phyloP scores from a whole-genome alignment of 345 rosid species.

The Barbarea vulgaris region DNA sequence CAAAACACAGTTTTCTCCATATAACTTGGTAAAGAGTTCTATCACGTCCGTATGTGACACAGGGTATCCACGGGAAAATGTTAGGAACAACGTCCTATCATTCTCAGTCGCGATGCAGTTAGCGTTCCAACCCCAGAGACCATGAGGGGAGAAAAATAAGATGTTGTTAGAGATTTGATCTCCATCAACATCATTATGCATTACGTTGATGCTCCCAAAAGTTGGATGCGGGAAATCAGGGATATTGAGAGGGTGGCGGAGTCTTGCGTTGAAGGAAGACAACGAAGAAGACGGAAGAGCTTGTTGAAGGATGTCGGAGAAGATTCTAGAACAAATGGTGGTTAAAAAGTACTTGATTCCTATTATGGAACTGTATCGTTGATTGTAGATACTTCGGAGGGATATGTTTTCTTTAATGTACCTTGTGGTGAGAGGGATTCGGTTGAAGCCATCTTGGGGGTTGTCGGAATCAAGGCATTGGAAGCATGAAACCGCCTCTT shows the following conservation, averaged over 20 bases:
- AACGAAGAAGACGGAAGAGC: neutral
- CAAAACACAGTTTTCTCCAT: slow-evolving; percentile 29
- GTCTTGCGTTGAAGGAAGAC: neutral
- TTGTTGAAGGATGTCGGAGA: slow-evolving; percentile 39
- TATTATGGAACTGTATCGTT: slow-evolving; percentile 30
- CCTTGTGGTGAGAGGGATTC: slow-evolving; percentile 31
- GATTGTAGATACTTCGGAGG: slow-evolving; percentile 15
- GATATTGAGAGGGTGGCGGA: slow-evolving; percentile 18
- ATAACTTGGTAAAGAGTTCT: slow-evolving; percentile 29
- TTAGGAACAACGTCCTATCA: slow-evolving; percentile 46
- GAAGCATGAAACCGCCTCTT: slow-evolving; percentile 39
- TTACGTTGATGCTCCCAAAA: slow-evolving; percentile 37
- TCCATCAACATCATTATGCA: neutral
- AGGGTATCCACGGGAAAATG: slow-evolving; percentile 50
- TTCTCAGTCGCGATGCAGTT: slow-evolving; percentile 19
- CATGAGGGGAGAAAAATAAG: neutral
- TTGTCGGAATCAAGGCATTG: slow-evolving; percentile 16
- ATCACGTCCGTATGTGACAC: slow-evolving; percentile 41
- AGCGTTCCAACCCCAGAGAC: slow-evolving; percentile 44
- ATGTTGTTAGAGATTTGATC: neutral
- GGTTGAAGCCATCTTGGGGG: neutral
- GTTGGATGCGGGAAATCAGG: slow-evolving; percentile 48
- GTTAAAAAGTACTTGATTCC: slow-evolving; percentile 43
- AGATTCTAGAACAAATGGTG: slow-evolving; percentile 38
- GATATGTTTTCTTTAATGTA: slow-evolving; percentile 12